These are phyloP conservation scores for Sphenostylis stenocarpa DNA, from an alignment of 306 rosid genomes.

Conservation along the genomic window DNA sequence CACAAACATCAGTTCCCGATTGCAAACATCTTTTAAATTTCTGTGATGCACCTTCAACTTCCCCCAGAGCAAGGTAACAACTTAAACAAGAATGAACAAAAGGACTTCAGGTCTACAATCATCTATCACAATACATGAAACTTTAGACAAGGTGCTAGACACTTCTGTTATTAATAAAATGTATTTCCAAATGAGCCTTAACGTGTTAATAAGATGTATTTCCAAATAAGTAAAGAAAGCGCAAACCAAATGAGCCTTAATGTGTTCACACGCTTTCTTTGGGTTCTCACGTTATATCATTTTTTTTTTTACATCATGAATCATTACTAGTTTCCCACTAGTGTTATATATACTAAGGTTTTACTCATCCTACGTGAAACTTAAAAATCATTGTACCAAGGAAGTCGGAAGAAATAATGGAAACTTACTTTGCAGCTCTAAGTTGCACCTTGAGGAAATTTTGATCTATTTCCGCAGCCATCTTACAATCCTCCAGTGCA, in stretches of 20 bases:
- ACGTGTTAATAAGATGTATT: not conserved
- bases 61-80: conserved; percentile 91
- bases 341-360: not conserved
- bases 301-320: not conserved
- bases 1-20: conserved; percentile 67
- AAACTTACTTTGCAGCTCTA: conserved; percentile 96
- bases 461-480: conserved; percentile 81
- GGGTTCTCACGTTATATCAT: not conserved
- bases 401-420: conserved; percentile 13
- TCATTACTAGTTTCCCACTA: conserved; percentile 3
- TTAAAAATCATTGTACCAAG: conserved; percentile 20
- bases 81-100: conserved; percentile 46
- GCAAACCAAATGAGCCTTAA: not conserved
- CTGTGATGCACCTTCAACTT: conserved; percentile 70
- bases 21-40: conserved; percentile 85
- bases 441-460: conserved; percentile 80
- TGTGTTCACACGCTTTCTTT: not conserved
- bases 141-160: conserved; percentile 1
- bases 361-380: conserved; percentile 14
- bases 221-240: too few relatives aligned
- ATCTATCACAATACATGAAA: conserved; percentile 19
- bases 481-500: conserved; percentile 79
- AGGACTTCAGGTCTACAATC: conserved; percentile 21
- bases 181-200: not conserved
- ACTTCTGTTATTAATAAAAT: not conserved